Evolutionary conservation across 495 filamentous ascomycete species (phyloP).

Genomic region (Friedmanniomyces endolithicus): DNA sequence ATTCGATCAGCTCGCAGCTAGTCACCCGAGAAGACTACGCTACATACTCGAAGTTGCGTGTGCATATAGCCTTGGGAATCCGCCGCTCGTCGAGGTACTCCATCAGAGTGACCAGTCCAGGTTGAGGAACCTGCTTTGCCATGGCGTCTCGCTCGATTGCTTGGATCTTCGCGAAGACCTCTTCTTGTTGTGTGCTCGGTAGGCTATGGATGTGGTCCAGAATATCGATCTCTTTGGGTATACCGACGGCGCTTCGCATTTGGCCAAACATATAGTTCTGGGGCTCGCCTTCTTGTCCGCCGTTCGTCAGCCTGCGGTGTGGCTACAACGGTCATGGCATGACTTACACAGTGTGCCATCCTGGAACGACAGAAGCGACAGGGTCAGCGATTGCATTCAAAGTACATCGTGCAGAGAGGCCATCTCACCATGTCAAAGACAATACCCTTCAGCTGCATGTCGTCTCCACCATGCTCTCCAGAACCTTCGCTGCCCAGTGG

Average conservation of each 20-base stretch:
- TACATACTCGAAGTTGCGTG: slow-evolving; percentile 76
- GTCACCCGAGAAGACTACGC: slow-evolving; percentile 25
- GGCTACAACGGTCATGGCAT: not conserved
- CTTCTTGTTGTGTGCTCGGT: slow-evolving; percentile 45
- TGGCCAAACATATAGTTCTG: slow-evolving; percentile 69
- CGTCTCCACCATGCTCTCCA: not conserved
- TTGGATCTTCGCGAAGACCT: slow-evolving; percentile 59
- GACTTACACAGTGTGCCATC: not conserved
- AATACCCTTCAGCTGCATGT: not conserved
- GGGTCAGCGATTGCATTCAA: too few relatives aligned
- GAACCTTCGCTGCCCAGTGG: not conserved
- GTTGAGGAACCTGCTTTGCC: slow-evolving; percentile 62
- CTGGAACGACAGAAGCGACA: not conserved
- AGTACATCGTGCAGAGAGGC: not conserved
- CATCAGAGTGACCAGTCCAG: slow-evolving; percentile 64
- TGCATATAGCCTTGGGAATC: slow-evolving; percentile 75
- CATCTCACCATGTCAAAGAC: not conserved
- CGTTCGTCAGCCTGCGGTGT: not conserved
- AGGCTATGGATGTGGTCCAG: slow-evolving; percentile 74
- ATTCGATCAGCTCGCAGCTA: not conserved
- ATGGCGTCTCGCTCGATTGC: slow-evolving; percentile 71
- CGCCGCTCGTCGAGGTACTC: slow-evolving; percentile 55
- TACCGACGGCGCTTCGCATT: slow-evolving; percentile 45
- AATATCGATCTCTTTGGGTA: slow-evolving; percentile 63
- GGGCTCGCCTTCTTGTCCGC: slow-evolving; percentile 43